A percentile compares a stretch with the other conserved stretches of the same genome.
Conservation (phyloP, 106 monocot species). For the Dioscorea alata region DNA sequence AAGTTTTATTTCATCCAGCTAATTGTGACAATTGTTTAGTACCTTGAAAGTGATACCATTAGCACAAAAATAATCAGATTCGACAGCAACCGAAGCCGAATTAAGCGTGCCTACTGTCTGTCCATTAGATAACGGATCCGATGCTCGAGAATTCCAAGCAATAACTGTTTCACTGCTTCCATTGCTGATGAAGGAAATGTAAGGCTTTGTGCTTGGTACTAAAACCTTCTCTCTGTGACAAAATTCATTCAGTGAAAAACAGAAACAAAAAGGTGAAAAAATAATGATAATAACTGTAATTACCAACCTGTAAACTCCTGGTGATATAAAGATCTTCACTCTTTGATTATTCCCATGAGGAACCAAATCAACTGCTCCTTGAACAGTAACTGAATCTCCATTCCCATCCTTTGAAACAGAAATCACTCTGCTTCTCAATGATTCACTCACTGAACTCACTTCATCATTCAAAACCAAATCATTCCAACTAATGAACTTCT, state of each 20-base stretch:
- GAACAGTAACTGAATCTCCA: constrained; percentile 68
- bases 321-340: constrained; percentile 60
- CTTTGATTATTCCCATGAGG: constrained; percentile 47
- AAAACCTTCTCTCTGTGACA: constrained; percentile 49
- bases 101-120: constrained; percentile 37
- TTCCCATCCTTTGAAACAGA: constrained; percentile 25
- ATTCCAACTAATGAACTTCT: no score
- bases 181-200: constrained; percentile 45
- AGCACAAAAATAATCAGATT: constrained; percentile 62
- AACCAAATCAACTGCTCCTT: constrained; percentile 84
- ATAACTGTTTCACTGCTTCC: constrained; percentile 28
- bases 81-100: constrained; percentile 53
- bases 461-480: no score
- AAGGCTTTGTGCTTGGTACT: constrained; percentile 50
- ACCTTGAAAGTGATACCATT: constrained; percentile 61
- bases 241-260: neutral
- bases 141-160: constrained; percentile 43
- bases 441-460: no score
- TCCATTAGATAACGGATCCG: constrained; percentile 32
- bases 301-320: constrained; percentile 69
- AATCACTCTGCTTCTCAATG: no score
- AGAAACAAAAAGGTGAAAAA: neutral
- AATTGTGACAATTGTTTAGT: neutral
- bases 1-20: neutral
- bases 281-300: neutral